Base-by-base conservation (phyloP, 1,139 yeast genomes). In the Pichia sp. region DNA sequence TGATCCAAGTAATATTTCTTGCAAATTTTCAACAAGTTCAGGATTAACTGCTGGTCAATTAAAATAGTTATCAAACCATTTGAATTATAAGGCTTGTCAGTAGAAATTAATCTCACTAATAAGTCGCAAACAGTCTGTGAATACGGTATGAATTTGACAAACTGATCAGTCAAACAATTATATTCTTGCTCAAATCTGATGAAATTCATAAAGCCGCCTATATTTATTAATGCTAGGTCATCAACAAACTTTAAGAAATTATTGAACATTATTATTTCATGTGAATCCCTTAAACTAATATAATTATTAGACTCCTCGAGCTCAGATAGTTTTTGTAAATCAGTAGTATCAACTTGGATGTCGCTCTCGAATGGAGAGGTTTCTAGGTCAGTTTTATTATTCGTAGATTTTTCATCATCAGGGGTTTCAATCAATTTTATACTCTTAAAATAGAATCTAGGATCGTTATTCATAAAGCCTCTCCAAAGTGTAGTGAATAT, bases 211-310 rank as follows among this genome's bases (percentile, higher is more conserved):
- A 87, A 80, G 61, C 85, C 90, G 60, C 85, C 87, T 58, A 90
- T 83, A 71, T 92, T 92, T 80, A 87, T 85, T 65, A 89, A 93
- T 53, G 95, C 75, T 61, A 95, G 75, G 64, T 90, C 92, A 68
- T 93, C 99, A 73, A 89, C 87, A 59, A 93, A 85, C 68, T 90
- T 92, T 79, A 95, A 86, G 71, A 95, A 90, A 70, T 86, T 87
- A 90, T 86, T 53, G 90, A 89, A 54, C 95, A 19, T 92, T 82
- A 40, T 95, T 84, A 63, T 86, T 76, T 58, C 90, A 82, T 44
- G 96, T 86, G 60, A 45, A 47, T 57, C 60, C 38, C 61, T 38
- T 23, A 61, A 40, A n/a, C 31, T 45, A 6, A 43, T 50, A 43
- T 57, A 58, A 44, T 57, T 55, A 30, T 55, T 57, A 7, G 56